phyloP scores from a whole-genome alignment of 2,329 filamentous ascomycete genomes.

The Diaporthe eres region DNA sequence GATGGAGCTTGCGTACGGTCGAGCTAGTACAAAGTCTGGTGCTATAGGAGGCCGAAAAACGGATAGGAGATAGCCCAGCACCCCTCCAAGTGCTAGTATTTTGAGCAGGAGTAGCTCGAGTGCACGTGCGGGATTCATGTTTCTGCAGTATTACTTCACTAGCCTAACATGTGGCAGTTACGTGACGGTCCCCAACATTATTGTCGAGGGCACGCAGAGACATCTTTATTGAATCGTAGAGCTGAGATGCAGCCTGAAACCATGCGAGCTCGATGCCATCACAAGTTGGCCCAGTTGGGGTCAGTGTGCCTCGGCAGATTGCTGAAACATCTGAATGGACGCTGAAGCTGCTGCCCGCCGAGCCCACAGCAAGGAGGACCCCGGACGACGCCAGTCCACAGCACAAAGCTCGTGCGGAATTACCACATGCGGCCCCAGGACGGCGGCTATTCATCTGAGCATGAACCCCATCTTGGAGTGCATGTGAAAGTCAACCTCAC shows the following conservation, averaged over 20 bases:
- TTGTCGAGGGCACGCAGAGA: background rate
- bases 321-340: conserved; percentile 34
- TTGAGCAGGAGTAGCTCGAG: conserved; percentile 29
- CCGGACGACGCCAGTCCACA: background rate
- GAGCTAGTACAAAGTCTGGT: background rate
- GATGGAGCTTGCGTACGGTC: conserved; percentile 27
- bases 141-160: background rate
- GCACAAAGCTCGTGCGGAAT: conserved; percentile 23
- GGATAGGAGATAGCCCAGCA: conserved; percentile 33
- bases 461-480: background rate
- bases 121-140: conserved; percentile 32
- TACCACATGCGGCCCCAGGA: background rate
- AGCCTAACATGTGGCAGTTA: background rate
- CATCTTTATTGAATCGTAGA: conserved; percentile 26
- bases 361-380: conserved; percentile 27
- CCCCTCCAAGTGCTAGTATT: conserved; percentile 27
- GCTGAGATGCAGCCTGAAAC: conserved; percentile 4
- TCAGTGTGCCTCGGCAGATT: conserved; percentile 32
- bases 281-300: conserved; percentile 7
- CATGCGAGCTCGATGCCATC: conserved; percentile 10
- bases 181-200: background rate
- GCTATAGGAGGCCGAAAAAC: conserved; percentile 1
- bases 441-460: background rate
- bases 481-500: conserved; percentile 22
- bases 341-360: background rate